Evolutionary conservation across 75 land plant species (phyloP), one percentile per base, ranked within the genome.

Genomic region (Selaginella tamariscina): DNA sequence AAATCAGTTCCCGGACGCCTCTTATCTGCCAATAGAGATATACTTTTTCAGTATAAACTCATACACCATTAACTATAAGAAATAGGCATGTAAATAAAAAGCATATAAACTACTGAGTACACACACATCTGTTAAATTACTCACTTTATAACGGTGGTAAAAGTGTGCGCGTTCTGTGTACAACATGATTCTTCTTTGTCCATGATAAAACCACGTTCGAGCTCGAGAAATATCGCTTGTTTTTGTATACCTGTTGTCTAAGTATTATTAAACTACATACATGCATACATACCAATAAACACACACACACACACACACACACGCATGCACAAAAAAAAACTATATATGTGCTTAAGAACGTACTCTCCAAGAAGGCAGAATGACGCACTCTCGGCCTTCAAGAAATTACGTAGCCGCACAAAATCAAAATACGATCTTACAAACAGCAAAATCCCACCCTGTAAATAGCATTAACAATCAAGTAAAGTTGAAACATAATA

Each of bases 141-240:
- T 27, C 32, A 88, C 96, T 88, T 94, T 89, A 65, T 89, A 94
- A 80, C 98, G 84, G 59, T 85, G 82, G 67, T 85, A 89, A 56
- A 89, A 94, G 71, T 94, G 96, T 64, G 86, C 82, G 54, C 98
- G 82, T 73, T 94, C 98, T 22, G 88, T 87, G 69, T 89, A 94
- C 27, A 94, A 77, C 84, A 89, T 81, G 30, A 94, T 85, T 29
- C 82, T 88, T 31, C 86, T 68, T 64, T 80, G 76, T 1, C 89
- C 85, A 70, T 89, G 83, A 70, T 78, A 89, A 75, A 94, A 94
- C 85, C 86, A 80, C 32, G 76, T 70, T 24, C 98, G 79, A 33
- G 84, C 80, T 65, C 91, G 81, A 32, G 98, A 89, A 44, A 89
- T 89, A 67, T 94, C 98, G 76, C 86, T 85, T 68, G 73, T 82